Evolutionary conservation across 2,329 filamentous ascomycete genomes (phyloP).

Genomic region (Pyricularia grisea): DNA sequence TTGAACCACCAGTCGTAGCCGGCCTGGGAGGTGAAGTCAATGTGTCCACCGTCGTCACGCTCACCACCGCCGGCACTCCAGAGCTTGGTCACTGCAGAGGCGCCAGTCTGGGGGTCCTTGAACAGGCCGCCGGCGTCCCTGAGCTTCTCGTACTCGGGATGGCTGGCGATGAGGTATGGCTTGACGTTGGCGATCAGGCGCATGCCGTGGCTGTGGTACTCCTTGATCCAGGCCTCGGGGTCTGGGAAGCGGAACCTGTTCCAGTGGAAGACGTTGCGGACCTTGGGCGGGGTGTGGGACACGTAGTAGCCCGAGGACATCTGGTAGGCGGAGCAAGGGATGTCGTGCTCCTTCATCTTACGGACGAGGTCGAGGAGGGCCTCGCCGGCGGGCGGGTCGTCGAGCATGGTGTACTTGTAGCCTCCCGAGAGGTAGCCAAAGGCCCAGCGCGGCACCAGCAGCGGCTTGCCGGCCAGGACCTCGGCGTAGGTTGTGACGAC

Average conservation of each 20-base stretch:
- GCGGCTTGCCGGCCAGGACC: slow-evolving; percentile 52
- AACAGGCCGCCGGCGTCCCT: slow-evolving; percentile 53
- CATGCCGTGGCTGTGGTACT: slow-evolving; percentile 55
- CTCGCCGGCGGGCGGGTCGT: slow-evolving; percentile 43
- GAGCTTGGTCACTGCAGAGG: slow-evolving; percentile 49
- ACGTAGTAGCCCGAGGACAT: slow-evolving; percentile 68
- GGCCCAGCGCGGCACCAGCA: slow-evolving; percentile 61
- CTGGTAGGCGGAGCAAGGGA: slow-evolving; percentile 62
- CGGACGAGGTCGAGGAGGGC: slow-evolving; percentile 50
- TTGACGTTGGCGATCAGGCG: slow-evolving; percentile 64
- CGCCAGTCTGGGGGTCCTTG: slow-evolving; percentile 41
- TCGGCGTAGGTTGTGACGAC: slow-evolving; percentile 58
- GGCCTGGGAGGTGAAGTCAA: slow-evolving; percentile 61
- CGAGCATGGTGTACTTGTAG: slow-evolving; percentile 43
- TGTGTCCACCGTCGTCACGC: slow-evolving; percentile 59
- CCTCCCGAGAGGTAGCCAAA: slow-evolving; percentile 64
- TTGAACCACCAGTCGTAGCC: slow-evolving; percentile 66
- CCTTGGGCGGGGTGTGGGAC: slow-evolving; percentile 56
- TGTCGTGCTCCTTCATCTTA: slow-evolving; percentile 54
- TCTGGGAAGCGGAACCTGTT: slow-evolving; percentile 62
- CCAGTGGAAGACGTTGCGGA: slow-evolving; percentile 63
- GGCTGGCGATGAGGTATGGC: slow-evolving; percentile 58
- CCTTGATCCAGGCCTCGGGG: slow-evolving; percentile 51
- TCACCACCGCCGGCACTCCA: slow-evolving; percentile 67
- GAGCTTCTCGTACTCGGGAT: slow-evolving; percentile 56